phyloP scores from a whole-genome alignment of 345 rosid species.

The Dovyalis caffra region DNA sequence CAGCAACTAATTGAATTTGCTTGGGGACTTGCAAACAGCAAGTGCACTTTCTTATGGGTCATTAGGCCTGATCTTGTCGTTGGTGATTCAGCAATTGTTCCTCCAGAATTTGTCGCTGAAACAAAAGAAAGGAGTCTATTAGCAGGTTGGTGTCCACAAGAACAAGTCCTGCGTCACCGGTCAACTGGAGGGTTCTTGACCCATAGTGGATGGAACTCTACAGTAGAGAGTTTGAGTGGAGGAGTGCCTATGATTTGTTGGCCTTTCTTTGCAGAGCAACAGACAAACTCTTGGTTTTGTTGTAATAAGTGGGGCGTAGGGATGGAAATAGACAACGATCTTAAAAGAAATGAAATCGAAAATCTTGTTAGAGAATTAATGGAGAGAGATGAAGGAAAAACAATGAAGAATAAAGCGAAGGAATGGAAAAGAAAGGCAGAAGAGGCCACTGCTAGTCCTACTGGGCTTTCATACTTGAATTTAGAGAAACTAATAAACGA shows the following conservation, averaged over 20 bases:
- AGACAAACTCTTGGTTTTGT: conserved; percentile 13
- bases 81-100: conserved; percentile 11
- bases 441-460: not conserved
- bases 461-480: conserved; percentile 18
- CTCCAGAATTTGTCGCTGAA: conserved; percentile 12
- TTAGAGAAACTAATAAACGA: conserved; percentile 13
- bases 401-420: conserved; percentile 6
- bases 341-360: conserved; percentile 17
- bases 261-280: conserved; percentile 23
- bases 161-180: conserved; percentile 17
- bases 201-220: conserved; percentile 24
- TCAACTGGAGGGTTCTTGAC: conserved; percentile 21
- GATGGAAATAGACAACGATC: conserved; percentile 11
- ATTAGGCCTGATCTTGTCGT: conserved; percentile 21
- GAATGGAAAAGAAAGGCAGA: conserved; percentile 20
- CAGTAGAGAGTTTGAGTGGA: too few relatives aligned
- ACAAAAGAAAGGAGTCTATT: conserved; percentile 9
- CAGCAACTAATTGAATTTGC: too few relatives aligned
- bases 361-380: conserved; percentile 18
- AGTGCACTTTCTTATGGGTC: conserved; percentile 20
- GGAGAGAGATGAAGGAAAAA: conserved; percentile 17
- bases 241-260: too few relatives aligned
- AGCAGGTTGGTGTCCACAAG: conserved; percentile 22
- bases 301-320: conserved; percentile 17
- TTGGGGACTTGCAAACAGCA: too few relatives aligned